These are phyloP conservation scores for Cryptosporidium meleagridis DNA, from an alignment of 169 alveolate species.

Conservation along the genomic window DNA sequence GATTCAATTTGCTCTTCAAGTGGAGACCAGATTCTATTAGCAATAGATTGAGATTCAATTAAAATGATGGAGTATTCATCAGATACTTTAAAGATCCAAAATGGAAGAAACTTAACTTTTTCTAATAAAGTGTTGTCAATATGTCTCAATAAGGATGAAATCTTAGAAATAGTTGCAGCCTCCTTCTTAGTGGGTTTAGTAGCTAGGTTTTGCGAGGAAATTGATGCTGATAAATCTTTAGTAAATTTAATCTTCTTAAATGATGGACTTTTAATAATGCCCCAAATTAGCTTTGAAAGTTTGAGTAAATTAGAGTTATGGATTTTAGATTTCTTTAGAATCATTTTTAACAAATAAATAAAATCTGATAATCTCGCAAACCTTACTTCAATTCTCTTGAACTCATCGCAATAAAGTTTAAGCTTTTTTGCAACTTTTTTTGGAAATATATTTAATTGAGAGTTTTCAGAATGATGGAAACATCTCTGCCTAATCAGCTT, in stretches of 20 bases:
- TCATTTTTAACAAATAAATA: slow-evolving; percentile 27
- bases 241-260: background rate
- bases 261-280: background rate
- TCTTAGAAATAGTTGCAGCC: background rate
- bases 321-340: slow-evolving; percentile 12
- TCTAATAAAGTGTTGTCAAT: slow-evolving; percentile 34
- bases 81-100: slow-evolving; percentile 7
- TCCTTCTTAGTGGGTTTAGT: background rate
- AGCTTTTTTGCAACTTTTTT: background rate
- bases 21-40: slow-evolving; percentile 39
- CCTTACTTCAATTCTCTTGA: slow-evolving; percentile 14
- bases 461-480: slow-evolving; percentile 15
- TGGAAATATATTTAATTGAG: slow-evolving; percentile 35
- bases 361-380: slow-evolving; percentile 50
- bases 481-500: slow-evolving; percentile 39
- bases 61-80: slow-evolving; percentile 22
- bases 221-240: background rate
- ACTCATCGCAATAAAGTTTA: background rate
- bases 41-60: background rate
- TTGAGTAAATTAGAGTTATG: slow-evolving; percentile 32
- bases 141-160: background rate
- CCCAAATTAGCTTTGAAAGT: slow-evolving; percentile 34
- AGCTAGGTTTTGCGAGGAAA: background rate
- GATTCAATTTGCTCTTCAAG: background rate
- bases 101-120: slow-evolving; percentile 23